Base-by-base conservation (phyloP, 208 protist genomes). In the Trichomonas vaginalis region DNA sequence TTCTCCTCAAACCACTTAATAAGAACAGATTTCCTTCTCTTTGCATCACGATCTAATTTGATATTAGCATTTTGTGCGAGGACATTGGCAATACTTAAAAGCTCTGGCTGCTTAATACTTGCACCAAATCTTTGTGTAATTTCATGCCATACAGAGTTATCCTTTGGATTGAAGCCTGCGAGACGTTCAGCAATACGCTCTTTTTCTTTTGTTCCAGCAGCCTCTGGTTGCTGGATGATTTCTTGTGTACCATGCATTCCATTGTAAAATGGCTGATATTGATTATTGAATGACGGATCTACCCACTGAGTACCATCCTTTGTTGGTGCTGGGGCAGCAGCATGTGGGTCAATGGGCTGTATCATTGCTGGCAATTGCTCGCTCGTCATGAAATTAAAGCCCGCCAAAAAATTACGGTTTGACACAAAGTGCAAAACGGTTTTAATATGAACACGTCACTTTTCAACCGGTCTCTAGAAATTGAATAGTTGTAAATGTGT, bases 1-100 rank as follows among this genome's bases (percentile, higher is more conserved):
- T 92, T 92, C 37, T 92, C 86, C 17, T 92, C 45, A 92, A 92
- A 92, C 86, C 86, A 92, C 37, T 92, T 92, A 56, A 92, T 92
- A 35, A 92, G 45, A 56, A 92, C 86, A 92, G 40, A 48, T 92
- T 92, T 92, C 39, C 86, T 48, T 10, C 86, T 35, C n/a, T 92
- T 92, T 92, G 86, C 86, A 47, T 92, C 86, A n/a, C 86, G 40
- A 51, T 92, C 86, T 48, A 92, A 45, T 32, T 51, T 92, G 17
- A 92, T 48, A 39, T 51, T 92, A 35, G 86, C 86, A 51, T 92
- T 51, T n/a, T 92, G 42, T 15, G 86, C 86, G 8, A 92, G 35
- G 39, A 92, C 86, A 15, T 35, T 92, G 8, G 86, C 86, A 51
- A 92, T 92, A 39, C 86, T 92, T 4, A 92, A 45, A 27, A 92